Conservation (phyloP, 176 grass and related monocot genomes). For the Hordeum marinum region DNA sequence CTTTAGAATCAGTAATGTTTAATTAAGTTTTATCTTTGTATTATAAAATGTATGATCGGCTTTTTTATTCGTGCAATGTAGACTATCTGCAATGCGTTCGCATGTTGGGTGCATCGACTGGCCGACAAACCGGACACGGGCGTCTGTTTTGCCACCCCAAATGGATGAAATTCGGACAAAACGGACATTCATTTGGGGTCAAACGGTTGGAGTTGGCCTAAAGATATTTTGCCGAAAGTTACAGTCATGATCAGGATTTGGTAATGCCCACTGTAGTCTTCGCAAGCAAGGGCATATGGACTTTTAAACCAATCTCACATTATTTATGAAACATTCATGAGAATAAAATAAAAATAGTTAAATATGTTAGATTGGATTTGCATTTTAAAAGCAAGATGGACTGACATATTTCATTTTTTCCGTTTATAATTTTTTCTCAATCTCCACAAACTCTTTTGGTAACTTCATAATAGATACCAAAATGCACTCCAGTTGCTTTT, state of each 20-base stretch:
- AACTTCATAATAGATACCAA: conserved; percentile 57
- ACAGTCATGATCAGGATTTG: neutral
- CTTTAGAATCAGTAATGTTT: no score
- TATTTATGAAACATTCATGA: neutral
- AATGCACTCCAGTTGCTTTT: conserved; percentile 60
- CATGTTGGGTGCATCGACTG: no score
- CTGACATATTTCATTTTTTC: conserved; percentile 51
- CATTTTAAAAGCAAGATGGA: conserved; percentile 1
- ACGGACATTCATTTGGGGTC: no score
- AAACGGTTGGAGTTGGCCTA: no score
- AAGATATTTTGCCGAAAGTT: neutral
- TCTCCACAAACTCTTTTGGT: conserved; percentile 61
- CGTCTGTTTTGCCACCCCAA: no score
- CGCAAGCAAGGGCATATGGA: neutral
- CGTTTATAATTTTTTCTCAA: conserved; percentile 45
- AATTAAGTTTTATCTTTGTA: no score
- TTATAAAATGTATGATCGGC: no score
- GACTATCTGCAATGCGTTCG: no score
- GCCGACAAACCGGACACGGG: no score
- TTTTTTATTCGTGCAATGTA: no score
- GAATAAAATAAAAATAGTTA: neutral
- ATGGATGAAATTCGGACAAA: no score
- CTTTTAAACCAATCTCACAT: neutral
- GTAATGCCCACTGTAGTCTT: neutral
- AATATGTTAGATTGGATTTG: neutral